These are phyloP conservation scores for Panicum hallii DNA, from an alignment of 202 grass and related monocot genomes.

Conservation along the genomic window DNA sequence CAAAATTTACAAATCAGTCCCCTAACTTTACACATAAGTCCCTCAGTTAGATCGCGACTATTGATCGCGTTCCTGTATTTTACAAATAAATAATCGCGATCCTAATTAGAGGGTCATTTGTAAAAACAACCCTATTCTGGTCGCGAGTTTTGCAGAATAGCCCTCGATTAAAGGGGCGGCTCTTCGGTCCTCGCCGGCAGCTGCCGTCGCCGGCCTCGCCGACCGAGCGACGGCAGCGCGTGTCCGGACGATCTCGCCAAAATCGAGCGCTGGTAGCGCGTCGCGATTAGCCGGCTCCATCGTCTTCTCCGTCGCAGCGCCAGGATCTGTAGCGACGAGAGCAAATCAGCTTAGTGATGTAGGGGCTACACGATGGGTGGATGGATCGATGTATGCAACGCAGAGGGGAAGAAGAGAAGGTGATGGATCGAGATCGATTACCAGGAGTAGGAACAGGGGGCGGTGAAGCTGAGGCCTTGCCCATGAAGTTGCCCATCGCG, in stretches of 20 bases:
- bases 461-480: no score
- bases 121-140: no score
- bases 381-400: no score
- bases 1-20: background rate
- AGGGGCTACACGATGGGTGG: no score
- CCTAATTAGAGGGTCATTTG: background rate
- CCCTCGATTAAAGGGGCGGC: background rate
- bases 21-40: background rate
- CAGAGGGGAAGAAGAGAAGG: no score
- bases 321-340: no score
- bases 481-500: no score
- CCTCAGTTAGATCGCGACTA: background rate
- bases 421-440: no score
- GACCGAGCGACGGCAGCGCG: background rate
- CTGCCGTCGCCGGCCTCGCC: background rate
- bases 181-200: background rate
- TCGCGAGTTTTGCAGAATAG: no score
- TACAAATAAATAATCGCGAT: background rate
- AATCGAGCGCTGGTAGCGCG: background rate
- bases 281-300: background rate
- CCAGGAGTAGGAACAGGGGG: no score
- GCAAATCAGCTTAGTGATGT: no score
- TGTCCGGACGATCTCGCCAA: background rate
- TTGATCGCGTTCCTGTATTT: background rate
- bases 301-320: no score